Percentiles rank a stretch among this genome's conserved stretches.
These are phyloP conservation scores for Pleurotus salmoneostramineus DNA, from an alignment of 768 basidiomycete genomes.

Conservation along the genomic window DNA sequence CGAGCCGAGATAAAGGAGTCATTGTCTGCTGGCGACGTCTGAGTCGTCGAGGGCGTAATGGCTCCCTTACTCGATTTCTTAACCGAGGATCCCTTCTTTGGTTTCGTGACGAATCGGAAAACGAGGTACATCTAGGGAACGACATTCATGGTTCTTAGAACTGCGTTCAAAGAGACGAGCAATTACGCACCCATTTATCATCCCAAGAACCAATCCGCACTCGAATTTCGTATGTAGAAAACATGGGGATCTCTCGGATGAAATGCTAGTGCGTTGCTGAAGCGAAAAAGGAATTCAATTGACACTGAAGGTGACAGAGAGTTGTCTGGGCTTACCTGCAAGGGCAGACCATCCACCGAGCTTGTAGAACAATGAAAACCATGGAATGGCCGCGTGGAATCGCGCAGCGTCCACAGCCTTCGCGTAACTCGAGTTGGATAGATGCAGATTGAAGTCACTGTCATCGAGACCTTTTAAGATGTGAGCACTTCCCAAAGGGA, in stretches of 20 bases:
- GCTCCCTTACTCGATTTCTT: constrained; percentile 12
- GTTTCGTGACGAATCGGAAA: constrained; percentile 56
- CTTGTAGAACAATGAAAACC: constrained; percentile 55
- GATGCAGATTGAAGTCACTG: constrained; percentile 67
- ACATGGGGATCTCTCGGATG: constrained; percentile 65
- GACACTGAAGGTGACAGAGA: no score
- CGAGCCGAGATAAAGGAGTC: constrained; percentile 4
- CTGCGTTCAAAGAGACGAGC: no score
- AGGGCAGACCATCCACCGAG: constrained; percentile 63
- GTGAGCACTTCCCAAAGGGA: not conserved
- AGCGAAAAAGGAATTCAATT: no score
- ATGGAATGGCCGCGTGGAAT: constrained; percentile 40
- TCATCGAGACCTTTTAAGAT: constrained; percentile 61
- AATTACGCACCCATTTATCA: constrained; percentile 65
- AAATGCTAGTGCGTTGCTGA: constrained; percentile 66
- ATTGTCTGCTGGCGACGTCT: constrained; percentile 6
- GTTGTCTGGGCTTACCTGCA: constrained; percentile 27
- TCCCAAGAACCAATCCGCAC: constrained; percentile 62
- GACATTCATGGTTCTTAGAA: not conserved
- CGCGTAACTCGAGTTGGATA: constrained; percentile 80
- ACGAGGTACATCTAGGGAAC: constrained; percentile 51
- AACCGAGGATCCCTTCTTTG: constrained; percentile 23
- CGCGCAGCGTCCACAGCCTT: constrained; percentile 56
- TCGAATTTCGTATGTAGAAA: constrained; percentile 59
- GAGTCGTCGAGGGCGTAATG: not conserved